Percentiles rank a stretch among this genome's conserved stretches.
Conservation (phyloP, 495 filamentous ascomycete species). For the Penicillium simplicissimum region DNA sequence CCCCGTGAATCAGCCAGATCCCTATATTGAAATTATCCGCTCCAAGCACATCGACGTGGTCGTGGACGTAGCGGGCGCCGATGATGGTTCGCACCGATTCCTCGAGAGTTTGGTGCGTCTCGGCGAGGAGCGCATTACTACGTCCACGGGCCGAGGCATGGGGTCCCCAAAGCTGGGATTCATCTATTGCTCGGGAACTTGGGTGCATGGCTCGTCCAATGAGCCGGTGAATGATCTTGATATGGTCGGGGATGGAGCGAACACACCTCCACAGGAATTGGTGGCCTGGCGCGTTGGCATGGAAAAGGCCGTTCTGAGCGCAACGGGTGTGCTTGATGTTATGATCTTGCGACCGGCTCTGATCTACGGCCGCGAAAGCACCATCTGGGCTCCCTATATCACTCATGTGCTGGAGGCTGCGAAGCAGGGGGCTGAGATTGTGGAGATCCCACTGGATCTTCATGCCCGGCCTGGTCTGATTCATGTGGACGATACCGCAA, state of each 20-base stretch:
- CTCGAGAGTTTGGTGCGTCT: not conserved
- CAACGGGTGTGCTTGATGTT: not conserved
- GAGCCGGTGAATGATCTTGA: slow-evolving; percentile 12
- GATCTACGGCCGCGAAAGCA: slow-evolving; percentile 9
- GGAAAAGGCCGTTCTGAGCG: slow-evolving; percentile 4
- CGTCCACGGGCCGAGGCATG: not conserved
- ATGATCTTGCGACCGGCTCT: slow-evolving; percentile 13
- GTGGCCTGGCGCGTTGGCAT: slow-evolving; percentile 10
- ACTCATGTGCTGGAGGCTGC: slow-evolving; percentile 6
- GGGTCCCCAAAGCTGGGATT: slow-evolving; percentile 4
- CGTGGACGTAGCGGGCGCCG: slow-evolving; percentile 7
- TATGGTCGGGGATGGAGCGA: not conserved
- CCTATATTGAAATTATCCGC: slow-evolving; percentile 2
- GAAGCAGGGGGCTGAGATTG: not conserved
- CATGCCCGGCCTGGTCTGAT: slow-evolving; percentile 8
- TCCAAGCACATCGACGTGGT: slow-evolving; percentile 12
- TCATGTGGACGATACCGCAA: slow-evolving; percentile 13
- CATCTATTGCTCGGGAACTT: slow-evolving; percentile 17
- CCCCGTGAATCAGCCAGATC: not conserved
- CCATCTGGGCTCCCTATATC: slow-evolving; percentile 10
- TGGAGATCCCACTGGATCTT: slow-evolving; percentile 9
- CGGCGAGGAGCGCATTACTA: not conserved
- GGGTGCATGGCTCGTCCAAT: slow-evolving; percentile 10
- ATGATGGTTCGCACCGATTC: slow-evolving; percentile 4
- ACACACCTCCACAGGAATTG: slow-evolving; percentile 1